Conservation (phyloP, 805 yeast species). For the Saturnispora zaruensis region DNA sequence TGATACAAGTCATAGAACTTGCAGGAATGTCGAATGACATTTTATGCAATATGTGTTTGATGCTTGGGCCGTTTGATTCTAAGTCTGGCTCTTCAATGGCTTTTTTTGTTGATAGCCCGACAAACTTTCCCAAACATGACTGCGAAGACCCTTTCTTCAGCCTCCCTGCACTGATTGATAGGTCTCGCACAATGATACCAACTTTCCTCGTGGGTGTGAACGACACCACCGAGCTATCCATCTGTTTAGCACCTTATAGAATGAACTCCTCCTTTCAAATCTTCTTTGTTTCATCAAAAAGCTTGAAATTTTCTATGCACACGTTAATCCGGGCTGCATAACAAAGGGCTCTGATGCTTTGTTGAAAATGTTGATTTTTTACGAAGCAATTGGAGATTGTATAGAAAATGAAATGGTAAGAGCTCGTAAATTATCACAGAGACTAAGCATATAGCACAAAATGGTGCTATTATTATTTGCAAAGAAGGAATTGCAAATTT, state of each 20-base stretch:
- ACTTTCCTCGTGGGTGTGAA: slow-evolving; percentile 24
- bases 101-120: not conserved
- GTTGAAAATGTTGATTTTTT: not conserved
- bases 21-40: slow-evolving; percentile 52
- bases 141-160: not conserved
- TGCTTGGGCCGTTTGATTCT: slow-evolving; percentile 12
- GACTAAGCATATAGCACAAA: not conserved
- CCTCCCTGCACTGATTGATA: slow-evolving; percentile 18
- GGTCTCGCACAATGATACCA: slow-evolving; percentile 19
- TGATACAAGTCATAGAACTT: slow-evolving; percentile 64
- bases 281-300: not conserved
- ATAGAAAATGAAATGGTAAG: not conserved
- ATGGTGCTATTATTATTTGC: not conserved
- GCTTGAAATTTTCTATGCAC: not conserved
- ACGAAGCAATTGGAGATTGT: not conserved
- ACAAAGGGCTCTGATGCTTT: not conserved
- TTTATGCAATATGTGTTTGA: slow-evolving; percentile 36
- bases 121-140: not conserved
- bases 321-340: not conserved
- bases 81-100: slow-evolving; percentile 13
- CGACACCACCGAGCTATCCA: slow-evolving; percentile 11
- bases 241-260: not conserved
- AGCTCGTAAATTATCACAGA: not conserved
- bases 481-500: not conserved
- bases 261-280: not conserved